Percentiles rank a stretch among this genome's conserved stretches.
phyloP scores from a whole-genome alignment of 768 basidiomycete species.

The Rhizopogon rudus region DNA sequence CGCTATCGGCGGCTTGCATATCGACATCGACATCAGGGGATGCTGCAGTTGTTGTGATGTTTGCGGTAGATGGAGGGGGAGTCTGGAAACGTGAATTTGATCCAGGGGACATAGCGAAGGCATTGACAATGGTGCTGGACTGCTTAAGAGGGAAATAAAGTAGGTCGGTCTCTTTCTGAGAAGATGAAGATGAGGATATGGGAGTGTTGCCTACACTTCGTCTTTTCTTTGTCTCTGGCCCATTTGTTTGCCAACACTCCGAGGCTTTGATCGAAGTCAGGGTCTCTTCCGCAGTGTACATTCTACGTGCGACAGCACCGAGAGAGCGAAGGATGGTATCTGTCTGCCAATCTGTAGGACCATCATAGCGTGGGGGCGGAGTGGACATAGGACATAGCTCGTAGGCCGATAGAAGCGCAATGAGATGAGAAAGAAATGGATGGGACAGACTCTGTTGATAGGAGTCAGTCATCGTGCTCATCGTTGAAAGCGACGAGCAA shows the following conservation, averaged over 20 bases:
- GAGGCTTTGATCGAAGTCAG: constrained; percentile 35
- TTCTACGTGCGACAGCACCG: constrained; percentile 44
- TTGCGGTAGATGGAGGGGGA: neutral
- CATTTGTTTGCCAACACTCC: constrained; percentile 27
- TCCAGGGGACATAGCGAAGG: constrained; percentile 1
- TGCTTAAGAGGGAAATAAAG: constrained; percentile 15
- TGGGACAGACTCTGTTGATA: constrained; percentile 18
- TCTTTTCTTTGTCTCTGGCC: constrained; percentile 42
- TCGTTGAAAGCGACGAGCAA: constrained; percentile 22
- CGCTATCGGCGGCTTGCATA: constrained; percentile 21
- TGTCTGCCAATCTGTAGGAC: constrained; percentile 54
- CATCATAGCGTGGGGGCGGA: constrained; percentile 52
- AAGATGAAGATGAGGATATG: constrained; percentile 23
- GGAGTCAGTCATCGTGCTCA: constrained; percentile 26
- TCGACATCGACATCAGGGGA: constrained; percentile 20
- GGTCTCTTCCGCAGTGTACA: constrained; percentile 51
- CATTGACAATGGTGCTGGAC: constrained; percentile 16
- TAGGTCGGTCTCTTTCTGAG: constrained; percentile 21
- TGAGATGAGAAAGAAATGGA: constrained; percentile 49
- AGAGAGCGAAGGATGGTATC: constrained; percentile 52
- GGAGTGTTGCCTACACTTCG: constrained; percentile 34
- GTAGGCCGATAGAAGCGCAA: constrained; percentile 54
- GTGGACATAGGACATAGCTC: constrained; percentile 47
- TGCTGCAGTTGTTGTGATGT: neutral
- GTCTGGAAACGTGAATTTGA: neutral